Evolutionary conservation across 164 flowering plant genomes (phyloP).

Genomic region (Brasenia schreberi): DNA sequence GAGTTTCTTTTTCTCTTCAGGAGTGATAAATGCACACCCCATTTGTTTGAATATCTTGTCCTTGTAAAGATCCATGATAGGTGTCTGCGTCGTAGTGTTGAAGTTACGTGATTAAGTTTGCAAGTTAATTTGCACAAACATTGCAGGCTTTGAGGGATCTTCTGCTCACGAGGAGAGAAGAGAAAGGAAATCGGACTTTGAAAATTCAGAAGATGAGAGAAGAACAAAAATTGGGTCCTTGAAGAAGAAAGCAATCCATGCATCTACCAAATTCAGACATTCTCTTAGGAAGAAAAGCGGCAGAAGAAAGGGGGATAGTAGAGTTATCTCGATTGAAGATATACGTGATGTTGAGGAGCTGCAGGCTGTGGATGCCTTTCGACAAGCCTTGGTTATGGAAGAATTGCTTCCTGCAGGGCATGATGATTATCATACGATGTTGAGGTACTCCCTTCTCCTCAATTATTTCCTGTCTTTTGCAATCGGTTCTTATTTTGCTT

Average conservation of each 20-base stretch:
- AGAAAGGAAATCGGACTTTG: constrained; percentile 65
- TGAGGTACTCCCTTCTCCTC: constrained; percentile 31
- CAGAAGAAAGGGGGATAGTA: constrained; percentile 55
- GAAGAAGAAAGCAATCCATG: constrained; percentile 77
- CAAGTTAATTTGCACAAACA: too few species aligned
- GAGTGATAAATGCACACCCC: too few species aligned
- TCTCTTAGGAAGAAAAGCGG: constrained; percentile 74
- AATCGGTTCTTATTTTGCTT: too few species aligned
- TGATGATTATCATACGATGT: constrained; percentile 77
- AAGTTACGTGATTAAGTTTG: too few species aligned
- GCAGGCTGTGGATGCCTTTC: constrained; percentile 59
- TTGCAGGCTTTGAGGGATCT: too few species aligned
- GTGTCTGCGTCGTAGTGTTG: too few species aligned
- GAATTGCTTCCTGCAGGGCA: constrained; percentile 61
- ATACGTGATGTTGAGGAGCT: constrained; percentile 72
- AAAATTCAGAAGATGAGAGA: constrained; percentile 76
- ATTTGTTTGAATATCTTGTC: too few species aligned
- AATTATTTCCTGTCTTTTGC: too few species aligned
- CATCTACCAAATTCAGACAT: constrained; percentile 80
- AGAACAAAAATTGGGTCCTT: constrained; percentile 60
- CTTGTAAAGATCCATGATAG: too few species aligned
- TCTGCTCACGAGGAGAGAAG: neutral
- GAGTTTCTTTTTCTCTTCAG: too few species aligned
- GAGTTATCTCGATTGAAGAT: constrained; percentile 81
- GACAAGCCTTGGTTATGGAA: constrained; percentile 47